phyloP scores from a whole-genome alignment of 257 asterid genomes.

The Solanum microdontum region DNA sequence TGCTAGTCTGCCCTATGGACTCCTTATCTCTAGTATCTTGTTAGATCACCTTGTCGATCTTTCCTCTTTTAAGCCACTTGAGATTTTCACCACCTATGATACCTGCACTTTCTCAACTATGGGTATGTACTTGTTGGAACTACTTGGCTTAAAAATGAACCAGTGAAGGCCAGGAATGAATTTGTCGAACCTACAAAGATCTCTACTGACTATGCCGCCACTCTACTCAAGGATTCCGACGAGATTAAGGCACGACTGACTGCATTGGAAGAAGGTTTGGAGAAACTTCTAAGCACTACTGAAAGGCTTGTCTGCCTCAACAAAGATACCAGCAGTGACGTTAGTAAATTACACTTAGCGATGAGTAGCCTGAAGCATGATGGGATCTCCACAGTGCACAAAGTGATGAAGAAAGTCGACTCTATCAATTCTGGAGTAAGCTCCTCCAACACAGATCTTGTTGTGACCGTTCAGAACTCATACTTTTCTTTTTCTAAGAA shows the following conservation, averaged over 20 bases:
- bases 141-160: not conserved
- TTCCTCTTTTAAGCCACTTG: too few species aligned
- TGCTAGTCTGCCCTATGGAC: not conserved
- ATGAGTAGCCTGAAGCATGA: too few species aligned
- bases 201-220: not conserved
- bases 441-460: too few species aligned
- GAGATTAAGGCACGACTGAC: too few species aligned
- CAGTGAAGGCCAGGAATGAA: not conserved
- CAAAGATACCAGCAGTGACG: too few species aligned
- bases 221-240: not conserved
- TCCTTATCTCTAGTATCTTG: not conserved
- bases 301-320: not conserved
- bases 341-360: too few species aligned
- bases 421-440: too few species aligned
- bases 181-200: rapidly evolving
- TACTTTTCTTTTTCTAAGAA: too few species aligned
- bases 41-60: not conserved
- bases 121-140: not conserved
- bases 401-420: not conserved
- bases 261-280: not conserved
- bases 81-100: not conserved
- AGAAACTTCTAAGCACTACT: too few species aligned
- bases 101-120: not conserved
- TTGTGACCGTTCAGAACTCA: too few species aligned
- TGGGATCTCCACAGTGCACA: not conserved